Conservation (phyloP, 192 early-diverging fungal genomes). For the Pecoramyces ruminantium region DNA sequence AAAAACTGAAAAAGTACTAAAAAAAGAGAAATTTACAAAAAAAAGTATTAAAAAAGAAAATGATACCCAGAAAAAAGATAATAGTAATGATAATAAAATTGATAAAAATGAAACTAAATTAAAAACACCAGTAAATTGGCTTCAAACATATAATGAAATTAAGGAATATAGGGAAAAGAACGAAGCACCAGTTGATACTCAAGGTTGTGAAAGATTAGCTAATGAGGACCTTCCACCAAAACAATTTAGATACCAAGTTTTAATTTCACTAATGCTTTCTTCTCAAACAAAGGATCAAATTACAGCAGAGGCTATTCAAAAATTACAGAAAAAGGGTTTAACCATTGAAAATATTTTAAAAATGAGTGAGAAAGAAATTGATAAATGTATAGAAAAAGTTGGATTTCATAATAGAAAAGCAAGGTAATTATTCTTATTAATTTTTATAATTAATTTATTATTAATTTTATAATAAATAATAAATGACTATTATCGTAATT, state of each 20-base stretch:
- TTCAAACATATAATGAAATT: slow-evolving; percentile 40
- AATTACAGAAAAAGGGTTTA: slow-evolving; percentile 46
- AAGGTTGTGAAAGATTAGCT: slow-evolving; percentile 65
- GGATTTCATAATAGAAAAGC: slow-evolving; percentile 85
- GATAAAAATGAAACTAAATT: no score
- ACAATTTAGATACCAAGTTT: slow-evolving; percentile 57
- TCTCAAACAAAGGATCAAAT: slow-evolving; percentile 85
- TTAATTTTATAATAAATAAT: no score
- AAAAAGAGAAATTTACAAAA: no score
- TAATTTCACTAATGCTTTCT: slow-evolving; percentile 74
- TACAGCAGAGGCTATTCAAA: slow-evolving; percentile 58
- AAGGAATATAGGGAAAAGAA: slow-evolving; percentile 42
- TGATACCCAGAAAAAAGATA: no score
- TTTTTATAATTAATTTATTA: no score
- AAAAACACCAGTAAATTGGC: slow-evolving; percentile 35
- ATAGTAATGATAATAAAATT: no score
- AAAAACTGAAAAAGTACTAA: no score
- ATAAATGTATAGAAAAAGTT: slow-evolving; percentile 56
- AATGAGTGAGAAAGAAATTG: slow-evolving; percentile 34
- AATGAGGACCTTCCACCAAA: slow-evolving; percentile 12
- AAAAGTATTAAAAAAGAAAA: no score
- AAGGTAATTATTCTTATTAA: slow-evolving; percentile 14
- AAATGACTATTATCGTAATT: no score
- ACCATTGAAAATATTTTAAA: slow-evolving; percentile 44
- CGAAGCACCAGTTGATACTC: slow-evolving; percentile 70